Evolutionary conservation across 495 filamentous ascomycete genomes (phyloP), one percentile per base, ranked within the genome.

Genomic region (Chaetomium cochliodes): DNA sequence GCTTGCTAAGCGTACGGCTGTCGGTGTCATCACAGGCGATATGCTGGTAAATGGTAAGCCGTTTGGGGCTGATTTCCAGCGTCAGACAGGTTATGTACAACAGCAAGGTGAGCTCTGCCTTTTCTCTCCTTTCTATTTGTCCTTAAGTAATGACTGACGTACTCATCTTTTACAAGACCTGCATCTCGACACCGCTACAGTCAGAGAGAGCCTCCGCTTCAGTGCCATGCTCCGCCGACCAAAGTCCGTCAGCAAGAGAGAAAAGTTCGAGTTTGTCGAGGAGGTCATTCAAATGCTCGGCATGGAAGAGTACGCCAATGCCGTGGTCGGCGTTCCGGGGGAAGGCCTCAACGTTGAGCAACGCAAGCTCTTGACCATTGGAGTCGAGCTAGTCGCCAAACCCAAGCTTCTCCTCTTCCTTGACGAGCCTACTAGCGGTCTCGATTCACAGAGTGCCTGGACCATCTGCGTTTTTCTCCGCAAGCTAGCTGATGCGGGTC

Each of bases 301-400:
- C 41, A 91, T 97, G 86, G 80, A 89, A 63, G 85, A 89, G 26
- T 91, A 90, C 66, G 87, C 91, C 11, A 89, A 96, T 67, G 90
- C 92, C 11, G 82, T 96, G 41, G 88, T 96, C 50, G 91, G 92
- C 68, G 83, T 91, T n/a, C 87, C 89, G 0, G 90, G 90, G 15
- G 87, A 91, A 72, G 73, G 73, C 25, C 70, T 80, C 2, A 76
- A 76, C 44, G 78, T 84, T 0, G 82, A 85, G 63, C 71, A 85
- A 67, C 76, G 79, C 73, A 78, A 91, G 81, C 61, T 88, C 52
- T 66, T 96, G 3, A 97, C 93, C 5, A 96, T 97, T 64, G 93
- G 90, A 64, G 93, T 97, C 16, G 93, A 97, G 71, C 79, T 97
- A 2, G 93, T 91, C 2, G 92, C 93, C 12, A 94, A 92, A 70